Percentiles rank a stretch among this genome's conserved stretches.
These are phyloP conservation scores for Austroboletus novae-zelandiae DNA, from an alignment of 1,284 basidiomycete species.

Conservation along the genomic window DNA sequence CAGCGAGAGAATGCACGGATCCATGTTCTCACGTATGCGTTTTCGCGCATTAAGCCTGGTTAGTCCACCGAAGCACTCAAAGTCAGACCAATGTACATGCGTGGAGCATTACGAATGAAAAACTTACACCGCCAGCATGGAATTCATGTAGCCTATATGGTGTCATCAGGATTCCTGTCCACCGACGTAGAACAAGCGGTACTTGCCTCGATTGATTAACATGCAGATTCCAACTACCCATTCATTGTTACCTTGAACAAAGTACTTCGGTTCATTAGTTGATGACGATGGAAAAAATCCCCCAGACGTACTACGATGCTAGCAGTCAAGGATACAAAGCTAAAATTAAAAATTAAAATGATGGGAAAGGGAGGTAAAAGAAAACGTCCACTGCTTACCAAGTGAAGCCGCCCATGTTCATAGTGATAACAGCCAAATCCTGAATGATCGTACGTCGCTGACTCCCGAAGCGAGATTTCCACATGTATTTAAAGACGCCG, in stretches of 20 bases:
- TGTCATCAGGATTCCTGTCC: neutral
- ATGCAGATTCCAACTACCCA: neutral
- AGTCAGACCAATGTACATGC: too few relatives aligned
- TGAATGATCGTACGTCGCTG: slow-evolving; percentile 3
- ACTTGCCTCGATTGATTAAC: slow-evolving; percentile 5
- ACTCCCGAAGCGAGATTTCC: slow-evolving; percentile 11
- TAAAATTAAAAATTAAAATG: neutral
- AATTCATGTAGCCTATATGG: slow-evolving; percentile 9
- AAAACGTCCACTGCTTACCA: slow-evolving; percentile 1
- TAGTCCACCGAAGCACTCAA: too few relatives aligned
- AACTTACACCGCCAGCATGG: slow-evolving; percentile 13
- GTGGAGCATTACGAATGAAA: too few relatives aligned
- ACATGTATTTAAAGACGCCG: slow-evolving; percentile 14
- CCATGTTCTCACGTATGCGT: too few relatives aligned
- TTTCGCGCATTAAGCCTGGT: too few relatives aligned
- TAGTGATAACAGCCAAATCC: slow-evolving; percentile 13
- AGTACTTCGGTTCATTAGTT: slow-evolving; percentile 1
- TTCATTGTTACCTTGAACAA: slow-evolving; percentile 2
- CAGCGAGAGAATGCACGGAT: too few relatives aligned
- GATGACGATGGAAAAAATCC: neutral
- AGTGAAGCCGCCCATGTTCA: slow-evolving; percentile 13
- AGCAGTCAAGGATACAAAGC: neutral
- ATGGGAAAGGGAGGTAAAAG: neutral
- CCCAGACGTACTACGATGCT: slow-evolving; percentile 10
- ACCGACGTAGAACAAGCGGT: neutral